These are phyloP conservation scores for Fraxinus quadrangulata DNA, from an alignment of 257 asterid species.

Conservation along the genomic window DNA sequence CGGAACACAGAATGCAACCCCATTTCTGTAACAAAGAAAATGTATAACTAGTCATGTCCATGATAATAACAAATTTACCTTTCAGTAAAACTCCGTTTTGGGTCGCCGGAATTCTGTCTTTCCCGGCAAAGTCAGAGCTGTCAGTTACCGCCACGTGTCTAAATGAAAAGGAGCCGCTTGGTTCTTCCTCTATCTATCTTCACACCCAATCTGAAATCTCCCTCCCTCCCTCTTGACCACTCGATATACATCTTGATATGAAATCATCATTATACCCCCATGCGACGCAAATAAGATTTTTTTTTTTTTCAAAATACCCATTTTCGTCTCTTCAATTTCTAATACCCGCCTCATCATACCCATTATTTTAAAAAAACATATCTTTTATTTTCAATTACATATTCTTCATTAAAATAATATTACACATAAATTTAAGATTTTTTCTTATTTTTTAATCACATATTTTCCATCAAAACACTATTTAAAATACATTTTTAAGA, in stretches of 20 bases:
- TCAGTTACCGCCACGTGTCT: conserved; percentile 32
- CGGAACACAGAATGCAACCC: not conserved
- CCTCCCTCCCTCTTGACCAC: not conserved
- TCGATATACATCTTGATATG: not conserved
- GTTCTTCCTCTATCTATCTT: conserved; percentile 32
- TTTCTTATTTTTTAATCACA: too few species aligned
- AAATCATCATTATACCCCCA: not conserved
- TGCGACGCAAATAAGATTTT: not conserved
- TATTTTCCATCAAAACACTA: too few species aligned
- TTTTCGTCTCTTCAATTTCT: not conserved
- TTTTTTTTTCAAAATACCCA: not conserved
- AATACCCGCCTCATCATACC: too few species aligned
- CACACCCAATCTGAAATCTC: conserved; percentile 28
- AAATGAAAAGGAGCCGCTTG: conserved; percentile 7
- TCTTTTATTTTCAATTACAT: too few species aligned
- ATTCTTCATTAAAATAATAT: too few species aligned
- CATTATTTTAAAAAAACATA: too few species aligned
- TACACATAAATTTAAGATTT: too few species aligned
- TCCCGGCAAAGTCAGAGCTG: conserved; percentile 27
- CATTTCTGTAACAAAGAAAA: not conserved
- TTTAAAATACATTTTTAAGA: too few species aligned
- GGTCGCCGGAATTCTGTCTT: conserved; percentile 19
- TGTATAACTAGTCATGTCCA: too few species aligned
- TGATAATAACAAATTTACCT: conserved; percentile 18
- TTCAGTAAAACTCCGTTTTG: conserved; percentile 17